Evolutionary conservation across 2,329 filamentous ascomycete genomes (phyloP).

Genomic region (Trichoderma koningiopsis): DNA sequence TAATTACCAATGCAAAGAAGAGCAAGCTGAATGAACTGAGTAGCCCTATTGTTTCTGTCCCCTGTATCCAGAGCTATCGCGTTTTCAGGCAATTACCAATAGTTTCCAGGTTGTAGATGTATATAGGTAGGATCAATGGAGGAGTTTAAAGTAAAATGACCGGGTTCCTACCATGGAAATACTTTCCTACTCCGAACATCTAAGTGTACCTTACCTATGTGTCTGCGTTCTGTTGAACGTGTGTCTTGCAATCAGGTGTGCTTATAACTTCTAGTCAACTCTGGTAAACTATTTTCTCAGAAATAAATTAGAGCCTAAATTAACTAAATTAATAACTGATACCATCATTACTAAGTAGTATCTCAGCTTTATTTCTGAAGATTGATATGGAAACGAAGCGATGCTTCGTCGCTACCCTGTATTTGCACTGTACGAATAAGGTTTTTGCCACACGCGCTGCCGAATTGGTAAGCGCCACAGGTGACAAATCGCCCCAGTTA

Average conservation of each 20-base stretch:
- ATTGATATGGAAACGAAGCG: not conserved
- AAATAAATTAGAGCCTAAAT: not conserved
- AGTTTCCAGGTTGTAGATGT: too few species aligned
- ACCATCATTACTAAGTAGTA: not conserved
- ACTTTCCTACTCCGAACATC: too few species aligned
- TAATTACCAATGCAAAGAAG: not conserved
- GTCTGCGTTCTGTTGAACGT: not conserved
- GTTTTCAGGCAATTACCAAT: too few species aligned
- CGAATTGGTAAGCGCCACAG: not conserved
- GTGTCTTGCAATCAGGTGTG: not conserved
- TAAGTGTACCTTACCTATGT: not conserved
- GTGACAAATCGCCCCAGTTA: constrained; percentile 7
- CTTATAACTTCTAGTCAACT: not conserved
- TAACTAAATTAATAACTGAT: not conserved
- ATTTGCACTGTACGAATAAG: not conserved
- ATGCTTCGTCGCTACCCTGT: not conserved
- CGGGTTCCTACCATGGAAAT: too few species aligned
- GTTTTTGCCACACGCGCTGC: not conserved
- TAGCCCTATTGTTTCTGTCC: not conserved
- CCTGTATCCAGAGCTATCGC: too few species aligned
- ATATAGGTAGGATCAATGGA: too few species aligned
- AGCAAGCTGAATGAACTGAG: not conserved
- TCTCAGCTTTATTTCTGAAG: not conserved
- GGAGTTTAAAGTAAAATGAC: too few species aligned
- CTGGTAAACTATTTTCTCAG: not conserved